Evolutionary conservation across 176 grass and related monocot species (phyloP), one percentile per base, ranked within the genome.

Genomic region (Dendrocalamus sinicus): DNA sequence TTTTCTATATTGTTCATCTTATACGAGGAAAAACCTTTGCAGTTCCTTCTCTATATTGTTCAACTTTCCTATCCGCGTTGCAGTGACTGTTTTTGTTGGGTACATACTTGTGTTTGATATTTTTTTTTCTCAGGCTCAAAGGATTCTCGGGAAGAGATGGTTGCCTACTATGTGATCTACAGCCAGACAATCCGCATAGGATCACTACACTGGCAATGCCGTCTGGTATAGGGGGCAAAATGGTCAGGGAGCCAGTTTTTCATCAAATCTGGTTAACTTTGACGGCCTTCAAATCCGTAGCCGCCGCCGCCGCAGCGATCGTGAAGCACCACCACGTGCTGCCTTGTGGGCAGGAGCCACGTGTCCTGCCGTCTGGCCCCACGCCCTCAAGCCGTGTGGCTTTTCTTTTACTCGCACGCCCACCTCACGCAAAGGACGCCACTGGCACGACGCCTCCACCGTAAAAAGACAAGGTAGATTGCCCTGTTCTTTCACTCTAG

Each of bases 231-330:
- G 46, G 28, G 84, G 84, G 80, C 67, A 87, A 74, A 79, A 68
- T 8, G 43, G 89, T 77, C 15, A 50, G 16, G 0, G 8, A 14
- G 0, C 20, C 1, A 13, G 9, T 55, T 77, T 59, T 7, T 32
- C 44, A 79, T 81, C 17, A 85, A 93, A 95, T 90, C 67, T 15
- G 50, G 78, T 90, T 90, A 84, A 83, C 43, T 84, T 89, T 84
- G 86, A 95, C 91, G 86, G 89, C 67, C 72, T 72, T 83, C 23
- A 86, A 83, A 78, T 83, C 89, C 91, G 87, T n/a, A 88, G 61
- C 72, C 88, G 89, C 81, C 91, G 91, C 77, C 67, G 83, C 45
- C 2, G 77, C 40, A 50, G 72, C 78, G 22, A 84, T 70, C 46
- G 16, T 51, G 78, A 52, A 66, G 50, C 74, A 70, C 20, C 26